These are phyloP conservation scores for Aspergillus cejpii DNA, from an alignment of 2,329 filamentous ascomycete genomes.

Conservation along the genomic window DNA sequence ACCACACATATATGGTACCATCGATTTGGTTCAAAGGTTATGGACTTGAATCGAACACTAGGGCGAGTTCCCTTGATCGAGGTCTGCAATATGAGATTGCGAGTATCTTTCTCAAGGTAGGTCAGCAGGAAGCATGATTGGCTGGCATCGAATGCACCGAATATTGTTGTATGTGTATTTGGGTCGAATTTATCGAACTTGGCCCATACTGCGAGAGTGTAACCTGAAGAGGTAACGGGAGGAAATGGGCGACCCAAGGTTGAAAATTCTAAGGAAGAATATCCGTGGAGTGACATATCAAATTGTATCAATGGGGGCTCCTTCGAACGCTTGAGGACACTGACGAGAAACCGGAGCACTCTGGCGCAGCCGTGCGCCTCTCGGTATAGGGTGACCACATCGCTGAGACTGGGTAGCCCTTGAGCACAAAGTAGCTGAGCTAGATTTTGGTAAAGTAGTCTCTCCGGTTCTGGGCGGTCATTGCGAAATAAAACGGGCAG, in stretches of 20 bases:
- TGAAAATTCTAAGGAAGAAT: slow-evolving; percentile 81
- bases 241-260: slow-evolving; percentile 82
- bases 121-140: slow-evolving; percentile 91
- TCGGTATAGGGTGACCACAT: slow-evolving; percentile 70
- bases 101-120: slow-evolving; percentile 89
- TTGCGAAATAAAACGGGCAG: slow-evolving; percentile 57
- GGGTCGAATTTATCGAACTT: slow-evolving; percentile 80
- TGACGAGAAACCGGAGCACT: slow-evolving; percentile 63
- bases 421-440: slow-evolving; percentile 64
- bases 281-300: slow-evolving; percentile 80
- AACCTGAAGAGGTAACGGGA: slow-evolving; percentile 68
- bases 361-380: slow-evolving; percentile 47
- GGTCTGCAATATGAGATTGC: slow-evolving; percentile 91
- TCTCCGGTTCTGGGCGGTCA: slow-evolving; percentile 51
- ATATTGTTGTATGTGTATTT: slow-evolving; percentile 83
- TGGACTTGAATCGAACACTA: slow-evolving; percentile 87
- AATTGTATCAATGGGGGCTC: slow-evolving; percentile 86
- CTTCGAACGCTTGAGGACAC: slow-evolving; percentile 66
- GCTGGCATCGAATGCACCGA: slow-evolving; percentile 85
- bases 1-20: slow-evolving; percentile 96
- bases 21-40: slow-evolving; percentile 63
- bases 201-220: slow-evolving; percentile 86
- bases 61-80: slow-evolving; percentile 79
- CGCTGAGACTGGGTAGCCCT: slow-evolving; percentile 72
- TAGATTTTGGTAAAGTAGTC: slow-evolving; percentile 55